Evolutionary conservation across 1,284 basidiomycete genomes (phyloP).

Genomic region (Ustilago xerochloae): DNA sequence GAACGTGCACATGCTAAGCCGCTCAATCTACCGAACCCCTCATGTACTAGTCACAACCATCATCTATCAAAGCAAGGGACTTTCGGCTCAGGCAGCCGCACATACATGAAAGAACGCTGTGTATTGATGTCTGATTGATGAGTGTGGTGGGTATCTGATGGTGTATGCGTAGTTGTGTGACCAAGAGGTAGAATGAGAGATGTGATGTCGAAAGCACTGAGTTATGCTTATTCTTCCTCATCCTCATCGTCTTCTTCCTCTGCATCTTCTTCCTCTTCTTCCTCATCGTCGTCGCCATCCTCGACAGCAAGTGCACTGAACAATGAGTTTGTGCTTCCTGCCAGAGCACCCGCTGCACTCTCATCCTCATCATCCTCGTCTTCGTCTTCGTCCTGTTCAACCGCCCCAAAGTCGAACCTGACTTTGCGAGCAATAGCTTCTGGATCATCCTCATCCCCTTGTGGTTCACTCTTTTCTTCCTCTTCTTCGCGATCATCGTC

Average conservation of each 20-base stretch:
- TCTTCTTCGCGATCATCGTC: slow-evolving; percentile 25
- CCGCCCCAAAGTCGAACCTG: slow-evolving; percentile 32
- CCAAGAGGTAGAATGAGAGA: neutral
- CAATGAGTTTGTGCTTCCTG: slow-evolving; percentile 15
- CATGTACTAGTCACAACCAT: too few species aligned
- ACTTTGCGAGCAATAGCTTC: slow-evolving; percentile 26
- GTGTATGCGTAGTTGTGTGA: neutral
- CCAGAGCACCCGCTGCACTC: neutral
- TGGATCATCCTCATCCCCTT: slow-evolving; percentile 11
- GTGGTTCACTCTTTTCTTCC: slow-evolving; percentile 18
- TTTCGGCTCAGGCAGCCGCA: too few species aligned
- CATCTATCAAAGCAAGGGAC: too few species aligned
- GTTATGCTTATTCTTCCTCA: neutral
- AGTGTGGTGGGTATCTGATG: slow-evolving; percentile 8
- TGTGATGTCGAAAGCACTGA: too few species aligned
- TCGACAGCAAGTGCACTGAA: slow-evolving; percentile 47
- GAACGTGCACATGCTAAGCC: slow-evolving; percentile 20
- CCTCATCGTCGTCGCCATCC: slow-evolving; percentile 31
- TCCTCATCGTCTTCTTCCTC: slow-evolving; percentile 9
- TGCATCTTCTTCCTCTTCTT: slow-evolving; percentile 22
- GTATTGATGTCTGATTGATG: too few species aligned
- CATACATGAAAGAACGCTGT: too few species aligned
- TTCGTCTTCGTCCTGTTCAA: slow-evolving; percentile 9
- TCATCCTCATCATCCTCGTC: slow-evolving; percentile 18
- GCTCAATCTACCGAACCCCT: neutral